Evolutionary conservation across 2,329 filamentous ascomycete species (phyloP).

Genomic region (Xylariaceae sp.): DNA sequence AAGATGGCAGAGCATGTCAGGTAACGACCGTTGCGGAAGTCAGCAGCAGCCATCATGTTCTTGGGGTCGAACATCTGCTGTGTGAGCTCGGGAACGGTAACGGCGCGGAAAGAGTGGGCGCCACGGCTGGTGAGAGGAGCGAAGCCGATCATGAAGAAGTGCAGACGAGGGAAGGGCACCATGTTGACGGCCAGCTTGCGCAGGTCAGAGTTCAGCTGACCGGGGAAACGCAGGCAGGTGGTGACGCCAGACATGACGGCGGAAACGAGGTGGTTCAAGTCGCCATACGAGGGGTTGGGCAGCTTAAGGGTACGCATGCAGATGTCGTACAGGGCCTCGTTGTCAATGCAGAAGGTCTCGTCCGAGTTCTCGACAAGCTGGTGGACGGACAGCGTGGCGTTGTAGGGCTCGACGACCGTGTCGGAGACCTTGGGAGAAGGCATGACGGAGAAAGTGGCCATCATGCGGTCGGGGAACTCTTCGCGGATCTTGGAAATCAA

Average conservation of each 20-base stretch:
- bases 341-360: constrained; percentile 99
- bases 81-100: constrained; percentile 95
- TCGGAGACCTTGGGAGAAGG: constrained; percentile 99
- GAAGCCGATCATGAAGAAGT: constrained; percentile 99
- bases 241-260: constrained; percentile 99
- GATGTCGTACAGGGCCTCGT: constrained; percentile 99
- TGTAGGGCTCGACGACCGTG: constrained; percentile 99
- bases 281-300: constrained; percentile 95
- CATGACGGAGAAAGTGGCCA: constrained; percentile 99
- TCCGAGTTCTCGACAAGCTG: constrained; percentile 99
- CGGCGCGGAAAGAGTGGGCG: constrained; percentile 92
- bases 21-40: constrained; percentile 99
- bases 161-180: constrained; percentile 99
- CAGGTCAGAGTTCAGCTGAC: constrained; percentile 99
- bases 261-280: constrained; percentile 98
- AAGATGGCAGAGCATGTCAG: constrained; percentile 99
- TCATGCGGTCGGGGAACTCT: constrained; percentile 99
- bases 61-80: constrained; percentile 99
- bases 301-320: constrained; percentile 99
- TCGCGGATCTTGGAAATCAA: constrained; percentile 99
- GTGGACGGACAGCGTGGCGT: constrained; percentile 97
- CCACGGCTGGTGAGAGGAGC: constrained; percentile 92
- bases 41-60: constrained; percentile 99
- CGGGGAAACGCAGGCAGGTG: constrained; percentile 97
- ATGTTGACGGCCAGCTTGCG: constrained; percentile 99